Percentiles rank a stretch among this genome's conserved stretches.
phyloP scores from a whole-genome alignment of 441 rosid genomes.

The Bocquillonia castaneifolia region DNA sequence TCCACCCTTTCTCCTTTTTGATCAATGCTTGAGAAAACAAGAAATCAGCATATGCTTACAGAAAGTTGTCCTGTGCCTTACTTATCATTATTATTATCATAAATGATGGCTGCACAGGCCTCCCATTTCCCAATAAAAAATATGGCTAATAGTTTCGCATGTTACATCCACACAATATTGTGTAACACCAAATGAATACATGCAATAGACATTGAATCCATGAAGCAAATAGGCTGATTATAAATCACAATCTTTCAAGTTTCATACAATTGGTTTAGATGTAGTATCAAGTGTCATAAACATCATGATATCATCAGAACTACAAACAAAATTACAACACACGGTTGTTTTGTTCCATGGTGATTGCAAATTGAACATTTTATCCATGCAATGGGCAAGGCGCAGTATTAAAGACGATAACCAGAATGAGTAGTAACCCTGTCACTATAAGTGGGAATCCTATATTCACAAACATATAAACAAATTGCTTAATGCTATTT shows the following conservation, averaged over 20 bases:
- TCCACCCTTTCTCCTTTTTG: background rate
- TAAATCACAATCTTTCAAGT: background rate
- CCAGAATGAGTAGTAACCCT: background rate
- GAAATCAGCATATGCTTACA: background rate
- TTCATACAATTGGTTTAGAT: background rate
- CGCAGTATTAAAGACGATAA: background rate
- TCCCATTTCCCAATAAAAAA: background rate
- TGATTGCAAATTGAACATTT: background rate
- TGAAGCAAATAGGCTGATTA: background rate
- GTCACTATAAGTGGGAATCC: background rate
- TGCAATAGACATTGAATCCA: too few relatives aligned
- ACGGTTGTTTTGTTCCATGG: background rate
- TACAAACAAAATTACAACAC: background rate
- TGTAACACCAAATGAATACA: background rate
- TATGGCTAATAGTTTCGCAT: background rate
- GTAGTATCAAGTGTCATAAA: background rate
- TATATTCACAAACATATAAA: background rate
- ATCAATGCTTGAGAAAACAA: slow-evolving; percentile 2
- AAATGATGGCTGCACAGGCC: background rate
- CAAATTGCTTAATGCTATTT: background rate
- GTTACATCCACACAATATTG: background rate
- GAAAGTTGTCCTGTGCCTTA: background rate
- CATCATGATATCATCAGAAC: slow-evolving; percentile 9
- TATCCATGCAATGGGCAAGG: background rate
- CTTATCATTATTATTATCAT: too few relatives aligned